A percentile compares a stretch with the other conserved stretches of the same genome.
Conservation (phyloP, 2,329 filamentous ascomycete genomes). For the Sarocladiaceae sp. region DNA sequence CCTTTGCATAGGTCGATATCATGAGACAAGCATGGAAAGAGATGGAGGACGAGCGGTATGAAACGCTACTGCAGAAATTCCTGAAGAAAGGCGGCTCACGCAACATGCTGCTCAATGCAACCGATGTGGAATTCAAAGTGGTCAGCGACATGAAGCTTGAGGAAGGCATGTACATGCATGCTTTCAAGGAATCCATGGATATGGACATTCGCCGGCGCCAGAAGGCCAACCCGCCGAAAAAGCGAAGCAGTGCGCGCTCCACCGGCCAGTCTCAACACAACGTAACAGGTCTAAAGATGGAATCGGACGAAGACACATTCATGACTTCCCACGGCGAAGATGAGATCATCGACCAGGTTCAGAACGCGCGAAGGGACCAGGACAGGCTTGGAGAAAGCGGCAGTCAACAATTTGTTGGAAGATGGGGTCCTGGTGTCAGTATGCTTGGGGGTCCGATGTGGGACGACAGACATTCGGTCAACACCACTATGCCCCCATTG, state of each 20-base stretch:
- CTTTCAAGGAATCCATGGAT: slow-evolving; percentile 28
- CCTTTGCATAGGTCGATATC: slow-evolving; percentile 29
- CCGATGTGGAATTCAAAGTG: slow-evolving; percentile 43
- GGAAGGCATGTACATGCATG: slow-evolving; percentile 28
- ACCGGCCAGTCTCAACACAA: not conserved
- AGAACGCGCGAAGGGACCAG: slow-evolving; percentile 9
- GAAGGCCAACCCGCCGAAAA: slow-evolving; percentile 28
- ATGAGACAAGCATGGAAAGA: slow-evolving; percentile 32
- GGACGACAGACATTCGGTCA: not conserved
- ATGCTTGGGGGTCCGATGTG: not conserved
- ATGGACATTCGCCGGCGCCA: slow-evolving; percentile 32
- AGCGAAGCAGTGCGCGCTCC: slow-evolving; percentile 17
- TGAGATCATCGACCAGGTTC: slow-evolving; percentile 29
- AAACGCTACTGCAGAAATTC: slow-evolving; percentile 36
- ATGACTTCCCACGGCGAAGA: slow-evolving; percentile 21
- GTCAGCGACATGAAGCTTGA: slow-evolving; percentile 36
- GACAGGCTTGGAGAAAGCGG: slow-evolving; percentile 7
- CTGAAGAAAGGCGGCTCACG: slow-evolving; percentile 42
- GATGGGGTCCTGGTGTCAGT: slow-evolving; percentile 2
- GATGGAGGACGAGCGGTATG: slow-evolving; percentile 37
- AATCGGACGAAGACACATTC: slow-evolving; percentile 7
- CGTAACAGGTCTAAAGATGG: slow-evolving; percentile 13
- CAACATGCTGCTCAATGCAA: slow-evolving; percentile 42
- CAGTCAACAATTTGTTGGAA: slow-evolving; percentile 9
- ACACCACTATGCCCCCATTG: not conserved